Evolutionary conservation across 352 stramenopile genomes (phyloP), one percentile per base, ranked within the genome.

Genomic region (Phytophthora boehmeriae): DNA sequence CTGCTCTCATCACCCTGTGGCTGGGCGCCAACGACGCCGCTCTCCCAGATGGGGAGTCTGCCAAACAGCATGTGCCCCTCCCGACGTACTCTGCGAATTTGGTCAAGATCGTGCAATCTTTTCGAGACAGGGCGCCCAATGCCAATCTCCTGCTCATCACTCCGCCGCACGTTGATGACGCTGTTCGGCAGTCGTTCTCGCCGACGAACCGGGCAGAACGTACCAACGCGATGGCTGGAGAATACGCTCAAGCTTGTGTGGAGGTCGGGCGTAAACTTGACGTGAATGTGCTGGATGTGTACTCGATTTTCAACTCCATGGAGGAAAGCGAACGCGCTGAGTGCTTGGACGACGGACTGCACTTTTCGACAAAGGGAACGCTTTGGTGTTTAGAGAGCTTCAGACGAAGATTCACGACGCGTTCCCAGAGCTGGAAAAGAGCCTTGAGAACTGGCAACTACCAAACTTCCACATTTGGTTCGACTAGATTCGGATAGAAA

Each of bases 11-110:
- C 36, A 86, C 73, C 28, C 42, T 93, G n/a, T 90, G 76, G 75
- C 55, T 93, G 48, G 83, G 81, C 14, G 74, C 83, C 19, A 93
- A 93, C 30, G 81, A 93, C 46, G 79, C 81, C n/a, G 75, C 80
- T 13, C 62, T 81, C 1, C 41, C 44, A 1, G 48, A 54, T 0
- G 68, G 76, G 3, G 16, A 30, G 2, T 52, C 66, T 8, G 57
- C 43, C 13, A 43, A 41, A 4, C 76, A 85, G 59, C 75, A 86
- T 42, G 77, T 93, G 4, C 68, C 81, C 4, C 47, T 89, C 17
- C 66, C 38, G 6, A 44, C 9, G 6, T 44, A 44, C 9, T 22
- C 38, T 8, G 14, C 20, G 3, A 44, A 44, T 17, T 17, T 44
- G 14, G 14, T 44, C 38, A 3, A 20, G 13, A 44, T 44, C 16